Evolutionary conservation across 768 basidiomycete genomes (phyloP).

Genomic region (Hypholoma fasciculare): DNA sequence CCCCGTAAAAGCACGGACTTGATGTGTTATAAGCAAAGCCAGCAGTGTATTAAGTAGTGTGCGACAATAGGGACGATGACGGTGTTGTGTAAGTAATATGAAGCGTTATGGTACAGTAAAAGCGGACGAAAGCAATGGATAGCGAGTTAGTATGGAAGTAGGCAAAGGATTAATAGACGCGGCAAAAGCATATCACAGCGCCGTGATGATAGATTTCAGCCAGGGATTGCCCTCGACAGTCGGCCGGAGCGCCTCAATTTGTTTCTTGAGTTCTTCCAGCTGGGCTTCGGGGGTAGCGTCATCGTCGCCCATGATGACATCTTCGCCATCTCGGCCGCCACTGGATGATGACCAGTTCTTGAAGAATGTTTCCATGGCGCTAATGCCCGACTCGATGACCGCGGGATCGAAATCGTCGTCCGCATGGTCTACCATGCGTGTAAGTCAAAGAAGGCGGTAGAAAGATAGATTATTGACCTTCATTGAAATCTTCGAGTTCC

Average conservation of each 20-base stretch:
- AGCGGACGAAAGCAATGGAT: slow-evolving; percentile 18
- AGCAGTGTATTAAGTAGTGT: too few relatives aligned
- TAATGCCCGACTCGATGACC: slow-evolving; percentile 76
- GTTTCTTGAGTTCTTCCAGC: slow-evolving; percentile 54
- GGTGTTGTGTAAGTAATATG: too few relatives aligned
- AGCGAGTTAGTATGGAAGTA: too few relatives aligned
- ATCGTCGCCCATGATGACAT: slow-evolving; percentile 45
- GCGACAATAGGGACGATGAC: too few relatives aligned
- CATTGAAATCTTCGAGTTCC: slow-evolving; percentile 25
- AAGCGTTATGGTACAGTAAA: too few relatives aligned
- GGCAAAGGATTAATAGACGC: neutral
- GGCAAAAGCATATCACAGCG: slow-evolving; percentile 24
- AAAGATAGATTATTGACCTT: slow-evolving; percentile 11
- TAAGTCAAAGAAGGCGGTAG: slow-evolving; percentile 20
- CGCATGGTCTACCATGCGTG: slow-evolving; percentile 10
- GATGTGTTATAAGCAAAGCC: too few relatives aligned
- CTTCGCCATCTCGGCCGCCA: slow-evolving; percentile 47
- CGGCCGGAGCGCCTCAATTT: slow-evolving; percentile 64
- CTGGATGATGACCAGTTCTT: slow-evolving; percentile 51
- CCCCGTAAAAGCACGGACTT: too few relatives aligned
- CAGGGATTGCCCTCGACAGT: slow-evolving; percentile 79
- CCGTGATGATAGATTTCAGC: slow-evolving; percentile 60
- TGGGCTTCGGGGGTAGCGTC: slow-evolving; percentile 38
- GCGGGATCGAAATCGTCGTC: slow-evolving; percentile 49
- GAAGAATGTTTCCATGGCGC: slow-evolving; percentile 79